Evolutionary conservation across 164 flowering plant species (phyloP).

Genomic region (Buxus sempervirens): DNA sequence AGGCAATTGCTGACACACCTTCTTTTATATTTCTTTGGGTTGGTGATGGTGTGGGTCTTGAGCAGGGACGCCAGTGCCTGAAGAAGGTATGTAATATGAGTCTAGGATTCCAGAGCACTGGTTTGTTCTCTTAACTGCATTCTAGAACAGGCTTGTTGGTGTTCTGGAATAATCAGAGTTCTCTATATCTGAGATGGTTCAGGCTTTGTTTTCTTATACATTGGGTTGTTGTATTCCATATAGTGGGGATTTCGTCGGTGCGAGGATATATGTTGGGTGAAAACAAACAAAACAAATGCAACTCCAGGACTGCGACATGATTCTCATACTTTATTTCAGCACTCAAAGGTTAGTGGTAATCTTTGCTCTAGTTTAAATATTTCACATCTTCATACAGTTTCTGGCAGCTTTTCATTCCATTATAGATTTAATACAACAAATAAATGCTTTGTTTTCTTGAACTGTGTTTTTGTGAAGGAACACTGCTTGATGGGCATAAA

Average conservation of each 20-base stretch:
- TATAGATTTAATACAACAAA: no score
- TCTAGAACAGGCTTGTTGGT: not conserved
- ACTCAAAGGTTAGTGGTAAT: conserved; percentile 65
- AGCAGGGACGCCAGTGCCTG: conserved; percentile 94
- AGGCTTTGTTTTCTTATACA: not conserved
- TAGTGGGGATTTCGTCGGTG: conserved; percentile 99
- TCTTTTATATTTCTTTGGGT: conserved; percentile 99
- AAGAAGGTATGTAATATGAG: conserved; percentile 61
- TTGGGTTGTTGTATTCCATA: conserved; percentile 9
- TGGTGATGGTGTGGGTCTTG: conserved; percentile 98
- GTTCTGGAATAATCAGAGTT: no score
- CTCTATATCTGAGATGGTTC: not conserved
- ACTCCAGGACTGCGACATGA: conserved; percentile 90
- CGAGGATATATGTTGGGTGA: conserved; percentile 99
- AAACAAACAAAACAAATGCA: conserved; percentile 91
- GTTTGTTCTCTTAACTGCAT: conserved; percentile 2
- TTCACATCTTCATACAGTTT: no score
- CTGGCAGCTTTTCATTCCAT: no score
- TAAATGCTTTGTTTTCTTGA: conserved; percentile 16
- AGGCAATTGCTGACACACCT: conserved; percentile 99
- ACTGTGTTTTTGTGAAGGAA: no score
- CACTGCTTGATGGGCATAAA: conserved; percentile 99
- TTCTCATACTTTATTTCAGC: conserved; percentile 95
- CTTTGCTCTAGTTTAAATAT: not conserved
- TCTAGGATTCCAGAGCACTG: not conserved